Evolutionary conservation across 2,329 filamentous ascomycete genomes (phyloP), one percentile per base, ranked within the genome.

Genomic region (Phoma sp.): DNA sequence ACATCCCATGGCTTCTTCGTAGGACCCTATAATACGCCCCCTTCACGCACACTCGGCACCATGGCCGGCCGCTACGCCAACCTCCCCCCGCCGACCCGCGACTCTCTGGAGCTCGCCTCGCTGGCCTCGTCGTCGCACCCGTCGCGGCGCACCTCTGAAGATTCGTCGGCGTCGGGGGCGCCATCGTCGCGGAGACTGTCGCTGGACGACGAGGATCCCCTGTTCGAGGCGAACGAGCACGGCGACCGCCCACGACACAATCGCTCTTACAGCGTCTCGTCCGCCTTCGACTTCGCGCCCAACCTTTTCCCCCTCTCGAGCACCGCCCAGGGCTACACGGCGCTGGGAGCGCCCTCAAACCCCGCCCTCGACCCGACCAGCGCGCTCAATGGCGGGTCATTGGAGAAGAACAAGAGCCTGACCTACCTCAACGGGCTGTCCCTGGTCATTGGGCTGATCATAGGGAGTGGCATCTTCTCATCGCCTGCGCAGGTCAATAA

Each of bases 381-480:
- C 46, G 84, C 83, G 13, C 68, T 89, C 22, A 84, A 86, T n/a
- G 89, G 89, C 57, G 88, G 85, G n/a, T 91, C 89, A 36, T 77
- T 98, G 60, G 95, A 99, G 80, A 95, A 91, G 74, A 89, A 96
- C 79, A 99, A 99, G 80, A 96, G 90, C 11, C 78, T 99, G 75
- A 98, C 95, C 25, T 98, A 93, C 71, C 73, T 98, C 41, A 99
- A 99, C 74, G 95, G 95, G 0, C 76, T 99, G 53, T 96, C 91
- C 23, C 80, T 99, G 53, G 90, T 99, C 44, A 85, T 98, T 43
- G 93, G 95, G 1, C 78, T 99, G 60, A 96, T 98, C 64, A 98
- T 99, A 69, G 95, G 95, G 3, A 96, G 91, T 23, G 95, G 93
- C 11, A 97, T 99, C 68, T 99, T 98, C 77, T 96, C 91, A 3